phyloP scores from a whole-genome alignment of 805 yeast genomes.

The Candida taoyuanica region DNA sequence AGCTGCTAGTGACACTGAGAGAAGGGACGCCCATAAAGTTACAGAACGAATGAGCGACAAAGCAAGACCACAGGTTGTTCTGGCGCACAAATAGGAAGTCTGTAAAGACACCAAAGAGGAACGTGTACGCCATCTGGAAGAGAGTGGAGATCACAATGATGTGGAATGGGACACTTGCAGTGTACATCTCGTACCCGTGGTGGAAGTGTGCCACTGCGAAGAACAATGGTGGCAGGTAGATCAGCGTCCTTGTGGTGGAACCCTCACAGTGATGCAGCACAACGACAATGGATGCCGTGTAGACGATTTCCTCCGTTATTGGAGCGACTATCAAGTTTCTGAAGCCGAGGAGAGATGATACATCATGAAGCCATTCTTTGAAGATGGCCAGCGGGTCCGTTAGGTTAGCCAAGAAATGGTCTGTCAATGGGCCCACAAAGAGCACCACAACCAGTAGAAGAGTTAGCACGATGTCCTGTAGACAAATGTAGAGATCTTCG shows the following conservation, averaged over 20 bases:
- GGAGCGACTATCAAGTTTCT: conserved; percentile 70
- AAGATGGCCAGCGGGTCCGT: conserved; percentile 9
- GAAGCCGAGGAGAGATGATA: conserved; percentile 36
- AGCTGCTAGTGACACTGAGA: conserved; percentile 14
- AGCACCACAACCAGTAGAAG: conserved; percentile 35
- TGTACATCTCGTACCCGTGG: conserved; percentile 53
- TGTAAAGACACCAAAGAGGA: conserved; percentile 67
- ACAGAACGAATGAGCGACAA: conserved; percentile 61
- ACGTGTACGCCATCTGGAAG: conserved; percentile 62
- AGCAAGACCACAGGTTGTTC: conserved; percentile 50
- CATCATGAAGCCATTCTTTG: conserved; percentile 21
- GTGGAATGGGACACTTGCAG: conserved; percentile 24
- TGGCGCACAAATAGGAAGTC: conserved; percentile 49
- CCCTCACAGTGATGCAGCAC: conserved; percentile 26
- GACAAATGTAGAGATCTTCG: conserved; percentile 9
- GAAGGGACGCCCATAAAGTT: conserved; percentile 68
- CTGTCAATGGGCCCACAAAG: conserved; percentile 45
- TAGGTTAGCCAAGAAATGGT: conserved; percentile 28
- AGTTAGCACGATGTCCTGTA: conserved; percentile 18
- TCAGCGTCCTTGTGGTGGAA: conserved; percentile 19
- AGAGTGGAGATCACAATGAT: conserved; percentile 34
- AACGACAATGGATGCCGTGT: conserved; percentile 44
- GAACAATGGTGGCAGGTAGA: conserved; percentile 49
- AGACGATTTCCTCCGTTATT: conserved; percentile 70
- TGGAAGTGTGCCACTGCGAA: conserved; percentile 80